Evolutionary conservation across 2,329 filamentous ascomycete genomes (phyloP).

Genomic region (Tolypocladium album): DNA sequence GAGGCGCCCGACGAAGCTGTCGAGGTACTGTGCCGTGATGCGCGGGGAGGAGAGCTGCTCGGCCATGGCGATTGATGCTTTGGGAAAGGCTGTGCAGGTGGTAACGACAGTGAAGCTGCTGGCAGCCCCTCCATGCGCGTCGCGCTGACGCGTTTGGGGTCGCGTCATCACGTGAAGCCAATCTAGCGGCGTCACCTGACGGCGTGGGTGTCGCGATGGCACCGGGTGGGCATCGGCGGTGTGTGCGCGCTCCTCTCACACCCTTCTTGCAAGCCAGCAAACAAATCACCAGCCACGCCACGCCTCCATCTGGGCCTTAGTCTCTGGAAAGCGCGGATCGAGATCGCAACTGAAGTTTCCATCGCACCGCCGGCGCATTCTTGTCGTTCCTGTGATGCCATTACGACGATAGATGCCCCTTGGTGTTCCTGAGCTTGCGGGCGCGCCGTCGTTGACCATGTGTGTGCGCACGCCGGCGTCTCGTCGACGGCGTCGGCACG

Average conservation of each 20-base stretch:
- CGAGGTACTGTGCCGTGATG: conserved; percentile 69
- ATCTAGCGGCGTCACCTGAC: neutral
- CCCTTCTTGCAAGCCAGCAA: neutral
- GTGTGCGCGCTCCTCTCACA: too few species aligned
- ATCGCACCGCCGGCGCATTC: neutral
- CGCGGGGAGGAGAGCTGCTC: conserved; percentile 64
- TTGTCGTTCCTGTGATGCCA: neutral
- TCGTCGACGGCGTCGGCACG: neutral
- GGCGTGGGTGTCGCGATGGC: too few species aligned
- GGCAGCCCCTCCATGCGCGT: neutral
- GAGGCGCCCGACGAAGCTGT: conserved; percentile 61
- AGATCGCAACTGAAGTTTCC: neutral
- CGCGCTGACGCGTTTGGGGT: neutral
- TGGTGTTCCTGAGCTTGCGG: neutral
- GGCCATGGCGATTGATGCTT: conserved; percentile 39
- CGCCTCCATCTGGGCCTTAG: neutral
- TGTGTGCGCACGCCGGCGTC: neutral
- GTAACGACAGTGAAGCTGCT: neutral
- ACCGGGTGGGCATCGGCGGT: too few species aligned
- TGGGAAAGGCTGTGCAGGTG: neutral
- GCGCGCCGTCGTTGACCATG: neutral
- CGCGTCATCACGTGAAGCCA: neutral
- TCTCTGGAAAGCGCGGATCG: neutral
- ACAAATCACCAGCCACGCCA: neutral
- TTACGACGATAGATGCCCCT: neutral